These are phyloP conservation scores for Eleusine coracana DNA, from an alignment of 176 grass and related monocot species.

Conservation along the genomic window DNA sequence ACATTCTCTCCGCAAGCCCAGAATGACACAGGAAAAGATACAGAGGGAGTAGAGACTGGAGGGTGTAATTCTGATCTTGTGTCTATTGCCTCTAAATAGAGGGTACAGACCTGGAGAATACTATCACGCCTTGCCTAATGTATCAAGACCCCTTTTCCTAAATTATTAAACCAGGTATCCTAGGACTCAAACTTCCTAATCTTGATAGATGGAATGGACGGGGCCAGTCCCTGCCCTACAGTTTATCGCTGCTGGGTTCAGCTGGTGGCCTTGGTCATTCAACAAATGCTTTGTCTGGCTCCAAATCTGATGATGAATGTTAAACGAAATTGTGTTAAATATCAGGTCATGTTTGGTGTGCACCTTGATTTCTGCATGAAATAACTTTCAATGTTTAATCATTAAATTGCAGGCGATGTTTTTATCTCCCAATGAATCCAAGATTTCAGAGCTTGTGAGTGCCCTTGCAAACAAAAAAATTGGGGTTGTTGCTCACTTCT, in stretches of 20 bases:
- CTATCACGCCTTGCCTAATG: neutral
- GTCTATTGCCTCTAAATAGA: too few relatives aligned
- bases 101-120: neutral
- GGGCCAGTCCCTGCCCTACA: too few relatives aligned
- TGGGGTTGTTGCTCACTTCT: constrained; percentile 94
- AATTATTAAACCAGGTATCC: neutral
- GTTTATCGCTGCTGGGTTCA: neutral
- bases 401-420: constrained; percentile 72
- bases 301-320: neutral
- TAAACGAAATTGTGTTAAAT: neutral
- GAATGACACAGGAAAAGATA: too few relatives aligned
- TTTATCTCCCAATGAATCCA: constrained; percentile 76
- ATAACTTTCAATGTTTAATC: constrained; percentile 21
- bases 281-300: neutral
- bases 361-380: constrained; percentile 13
- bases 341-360: neutral
- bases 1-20: too few relatives aligned
- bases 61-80: too few relatives aligned
- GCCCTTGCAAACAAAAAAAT: constrained; percentile 73
- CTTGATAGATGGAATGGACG: neutral
- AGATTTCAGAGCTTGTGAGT: constrained; percentile 68
- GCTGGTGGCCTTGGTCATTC: neutral
- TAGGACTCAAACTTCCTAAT: neutral
- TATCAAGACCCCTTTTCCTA: neutral
- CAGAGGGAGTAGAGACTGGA: too few relatives aligned